Evolutionary conservation across 768 basidiomycete species (phyloP).

Genomic region (Russula virescens): DNA sequence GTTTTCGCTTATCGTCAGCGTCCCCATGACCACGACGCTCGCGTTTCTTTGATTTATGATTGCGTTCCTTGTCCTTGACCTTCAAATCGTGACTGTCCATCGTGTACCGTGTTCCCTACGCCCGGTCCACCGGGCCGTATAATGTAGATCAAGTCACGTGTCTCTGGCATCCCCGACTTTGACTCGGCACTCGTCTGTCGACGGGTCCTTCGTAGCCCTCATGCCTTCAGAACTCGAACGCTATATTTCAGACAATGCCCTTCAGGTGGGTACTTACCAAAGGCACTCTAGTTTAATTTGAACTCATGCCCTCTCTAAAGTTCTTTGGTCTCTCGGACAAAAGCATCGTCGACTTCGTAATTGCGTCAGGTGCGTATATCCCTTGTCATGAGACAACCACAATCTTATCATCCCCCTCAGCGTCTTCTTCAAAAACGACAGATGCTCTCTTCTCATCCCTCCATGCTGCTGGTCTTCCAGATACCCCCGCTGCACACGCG

Average conservation of each 20-base stretch:
- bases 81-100: slow-evolving; percentile 30
- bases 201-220: background rate
- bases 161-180: no score
- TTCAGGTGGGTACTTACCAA: slow-evolving; percentile 46
- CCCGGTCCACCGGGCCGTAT: background rate
- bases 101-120: background rate
- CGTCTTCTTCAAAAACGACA: slow-evolving; percentile 77
- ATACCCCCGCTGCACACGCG: slow-evolving; percentile 69
- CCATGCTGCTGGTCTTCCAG: slow-evolving; percentile 70
- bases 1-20: slow-evolving; percentile 33
- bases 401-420: slow-evolving; percentile 34
- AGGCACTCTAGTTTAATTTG: background rate
- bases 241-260: slow-evolving; percentile 74
- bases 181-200: no score
- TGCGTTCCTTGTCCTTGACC: slow-evolving; percentile 37
- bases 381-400: background rate
- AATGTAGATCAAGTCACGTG: background rate
- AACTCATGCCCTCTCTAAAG: slow-evolving; percentile 34
- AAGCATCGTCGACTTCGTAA: slow-evolving; percentile 80
- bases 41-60: slow-evolving; percentile 50
- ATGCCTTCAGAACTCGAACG: slow-evolving; percentile 64
- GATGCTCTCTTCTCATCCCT: slow-evolving; percentile 75
- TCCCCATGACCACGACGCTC: slow-evolving; percentile 39
- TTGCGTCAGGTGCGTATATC: slow-evolving; percentile 64
- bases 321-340: slow-evolving; percentile 81